Percentiles rank a stretch among this genome's conserved stretches.
Conservation (phyloP, 441 rosid species). For the Arabidopsis lyrata region DNA sequence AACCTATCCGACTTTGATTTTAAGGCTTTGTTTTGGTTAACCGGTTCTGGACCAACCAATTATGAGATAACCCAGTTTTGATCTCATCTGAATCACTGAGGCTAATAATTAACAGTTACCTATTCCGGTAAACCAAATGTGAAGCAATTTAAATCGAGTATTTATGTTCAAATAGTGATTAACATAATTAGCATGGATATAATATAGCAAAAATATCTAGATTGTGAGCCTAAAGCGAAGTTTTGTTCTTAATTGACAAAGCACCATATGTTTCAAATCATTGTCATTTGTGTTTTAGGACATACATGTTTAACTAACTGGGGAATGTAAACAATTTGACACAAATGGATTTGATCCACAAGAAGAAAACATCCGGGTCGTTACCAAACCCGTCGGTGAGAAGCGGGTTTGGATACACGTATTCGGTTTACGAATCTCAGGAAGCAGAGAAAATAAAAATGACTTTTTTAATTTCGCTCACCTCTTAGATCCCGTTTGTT, state of each 20-base stretch:
- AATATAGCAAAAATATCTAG: background rate
- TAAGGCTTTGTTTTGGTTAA: background rate
- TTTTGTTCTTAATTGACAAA: background rate
- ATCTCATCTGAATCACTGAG: background rate
- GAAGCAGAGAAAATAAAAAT: background rate
- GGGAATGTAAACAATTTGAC: background rate
- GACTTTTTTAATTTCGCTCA: slow-evolving; percentile 22
- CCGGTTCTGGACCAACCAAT: background rate
- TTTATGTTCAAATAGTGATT: background rate
- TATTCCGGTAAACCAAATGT: background rate
- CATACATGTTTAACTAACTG: background rate
- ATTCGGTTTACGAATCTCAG: slow-evolving; percentile 34
- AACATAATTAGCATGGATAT: background rate
- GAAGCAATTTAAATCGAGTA: background rate
- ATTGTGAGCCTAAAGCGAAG: background rate
- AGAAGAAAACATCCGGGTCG: slow-evolving; percentile 13
- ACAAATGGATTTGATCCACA: background rate
- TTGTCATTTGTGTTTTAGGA: background rate
- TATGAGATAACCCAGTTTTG: background rate
- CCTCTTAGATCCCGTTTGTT: slow-evolving; percentile 31
- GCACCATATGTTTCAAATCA: background rate
- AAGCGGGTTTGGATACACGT: slow-evolving; percentile 25
- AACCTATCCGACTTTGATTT: background rate
- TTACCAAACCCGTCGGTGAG: slow-evolving; percentile 46
- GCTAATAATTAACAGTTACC: background rate